A percentile compares a stretch with the other conserved stretches of the same genome.
phyloP scores from a whole-genome alignment of 2,329 filamentous ascomycete species.

The Hypoxylon sp. region DNA sequence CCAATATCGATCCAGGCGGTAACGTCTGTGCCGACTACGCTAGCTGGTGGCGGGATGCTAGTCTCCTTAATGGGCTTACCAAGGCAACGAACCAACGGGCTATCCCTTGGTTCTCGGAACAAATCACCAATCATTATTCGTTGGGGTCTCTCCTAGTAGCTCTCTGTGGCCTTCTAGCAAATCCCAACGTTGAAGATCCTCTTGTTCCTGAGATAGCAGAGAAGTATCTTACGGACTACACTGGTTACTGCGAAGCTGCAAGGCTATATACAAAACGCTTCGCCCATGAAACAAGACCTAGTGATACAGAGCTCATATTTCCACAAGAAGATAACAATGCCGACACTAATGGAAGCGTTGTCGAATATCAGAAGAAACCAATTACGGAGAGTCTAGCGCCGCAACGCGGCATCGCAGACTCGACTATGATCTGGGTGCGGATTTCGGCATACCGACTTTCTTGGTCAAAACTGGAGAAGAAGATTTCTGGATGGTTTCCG shows the following conservation, averaged over 20 bases:
- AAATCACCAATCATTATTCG: constrained; percentile 7
- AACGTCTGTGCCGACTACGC: constrained; percentile 5
- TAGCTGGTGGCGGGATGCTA: constrained; percentile 4
- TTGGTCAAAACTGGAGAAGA: not conserved
- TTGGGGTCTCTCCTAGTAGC: constrained; percentile 3
- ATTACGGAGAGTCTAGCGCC: not conserved
- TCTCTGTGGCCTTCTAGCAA: constrained; percentile 2
- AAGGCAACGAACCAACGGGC: not conserved
- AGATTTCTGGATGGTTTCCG: constrained; percentile 1
- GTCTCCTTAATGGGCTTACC: not conserved
- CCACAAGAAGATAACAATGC: not conserved
- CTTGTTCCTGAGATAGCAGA: constrained; percentile 5
- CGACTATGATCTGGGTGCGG: not conserved
- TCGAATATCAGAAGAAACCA: not conserved
- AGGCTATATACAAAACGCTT: not conserved
- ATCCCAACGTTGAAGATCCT: constrained; percentile 1
- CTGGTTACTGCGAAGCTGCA: constrained; percentile 1
- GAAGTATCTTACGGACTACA: constrained; percentile 3
- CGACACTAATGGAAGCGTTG: not conserved
- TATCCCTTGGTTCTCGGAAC: constrained; percentile 5
- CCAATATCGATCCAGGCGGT: not conserved
- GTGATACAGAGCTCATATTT: not conserved
- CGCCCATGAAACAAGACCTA: not conserved
- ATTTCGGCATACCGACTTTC: not conserved
- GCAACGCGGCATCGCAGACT: not conserved